Evolutionary conservation across 2,329 filamentous ascomycete genomes (phyloP).

Genomic region (Colletotrichum filicis): DNA sequence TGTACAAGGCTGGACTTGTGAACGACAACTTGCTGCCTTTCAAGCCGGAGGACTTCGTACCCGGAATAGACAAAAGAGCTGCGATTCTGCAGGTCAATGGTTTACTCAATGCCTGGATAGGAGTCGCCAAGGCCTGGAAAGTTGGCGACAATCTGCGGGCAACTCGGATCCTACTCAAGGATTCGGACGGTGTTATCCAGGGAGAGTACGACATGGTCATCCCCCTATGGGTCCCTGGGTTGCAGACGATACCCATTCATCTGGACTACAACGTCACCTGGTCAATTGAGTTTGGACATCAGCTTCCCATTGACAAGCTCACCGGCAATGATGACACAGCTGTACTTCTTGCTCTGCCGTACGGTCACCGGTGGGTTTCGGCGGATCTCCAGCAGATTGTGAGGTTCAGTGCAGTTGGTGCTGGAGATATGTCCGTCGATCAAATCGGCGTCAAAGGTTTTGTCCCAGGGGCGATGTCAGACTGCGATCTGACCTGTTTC

Average conservation of each 20-base stretch:
- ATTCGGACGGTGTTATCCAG: constrained; percentile 42
- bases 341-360: constrained; percentile 58
- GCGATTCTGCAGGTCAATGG: constrained; percentile 49
- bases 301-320: constrained; percentile 35
- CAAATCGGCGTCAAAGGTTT: constrained; percentile 46
- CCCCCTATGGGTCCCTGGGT: constrained; percentile 52
- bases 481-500: constrained; percentile 42
- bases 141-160: constrained; percentile 42
- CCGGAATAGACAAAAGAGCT: constrained; percentile 50
- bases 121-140: constrained; percentile 56
- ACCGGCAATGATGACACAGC: constrained; percentile 54
- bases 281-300: constrained; percentile 45
- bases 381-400: constrained; percentile 54
- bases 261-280: constrained; percentile 50
- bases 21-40: constrained; percentile 82
- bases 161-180: constrained; percentile 35
- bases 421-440: constrained; percentile 39
- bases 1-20: constrained; percentile 78
- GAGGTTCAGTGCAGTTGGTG: constrained; percentile 47
- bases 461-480: constrained; percentile 38
- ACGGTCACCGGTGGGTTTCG: constrained; percentile 56
- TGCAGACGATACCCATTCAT: constrained; percentile 52
- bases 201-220: constrained; percentile 56
- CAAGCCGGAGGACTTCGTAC: constrained; percentile 50
- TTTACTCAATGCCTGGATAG: constrained; percentile 59